Conservation (phyloP, 768 basidiomycete species). For the Suillus plorans region DNA sequence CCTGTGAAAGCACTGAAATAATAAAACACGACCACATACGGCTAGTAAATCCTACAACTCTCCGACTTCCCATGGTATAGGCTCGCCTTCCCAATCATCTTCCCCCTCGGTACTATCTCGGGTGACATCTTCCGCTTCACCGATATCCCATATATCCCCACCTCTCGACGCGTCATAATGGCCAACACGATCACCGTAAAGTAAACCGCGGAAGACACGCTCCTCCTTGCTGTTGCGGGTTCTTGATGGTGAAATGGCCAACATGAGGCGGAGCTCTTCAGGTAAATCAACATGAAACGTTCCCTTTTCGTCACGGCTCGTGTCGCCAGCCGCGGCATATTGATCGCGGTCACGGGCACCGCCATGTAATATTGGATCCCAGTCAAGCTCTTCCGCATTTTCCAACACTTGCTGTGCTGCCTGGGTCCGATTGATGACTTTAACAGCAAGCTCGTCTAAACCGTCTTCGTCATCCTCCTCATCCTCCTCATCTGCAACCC, state of each 20-base stretch:
- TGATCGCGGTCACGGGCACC: slow-evolving; percentile 24
- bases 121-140: slow-evolving; percentile 51
- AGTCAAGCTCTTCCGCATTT: slow-evolving; percentile 22
- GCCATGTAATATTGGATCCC: slow-evolving; percentile 30
- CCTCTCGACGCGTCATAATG: slow-evolving; percentile 65
- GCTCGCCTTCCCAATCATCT: slow-evolving; percentile 75
- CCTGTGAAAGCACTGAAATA: slow-evolving; percentile 19
- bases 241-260: slow-evolving; percentile 56
- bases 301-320: slow-evolving; percentile 34
- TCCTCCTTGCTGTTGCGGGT: slow-evolving; percentile 45
- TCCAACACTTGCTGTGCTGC: slow-evolving; percentile 11
- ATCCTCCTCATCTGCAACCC: slow-evolving; percentile 34
- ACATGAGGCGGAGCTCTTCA: slow-evolving; percentile 61
- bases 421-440: slow-evolving; percentile 18
- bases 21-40: slow-evolving; percentile 31
- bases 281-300: slow-evolving; percentile 59
- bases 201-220: slow-evolving; percentile 54
- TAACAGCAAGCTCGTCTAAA: slow-evolving; percentile 19
- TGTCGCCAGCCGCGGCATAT: slow-evolving; percentile 15
- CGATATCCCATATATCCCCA: slow-evolving; percentile 75
- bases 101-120: slow-evolving; percentile 51
- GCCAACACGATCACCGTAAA: slow-evolving; percentile 55
- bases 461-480: slow-evolving; percentile 23
- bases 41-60: slow-evolving; percentile 50
- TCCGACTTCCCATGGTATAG: slow-evolving; percentile 78